A percentile compares a stretch with the other conserved stretches of the same genome.
Conservation (phyloP, 1,139 yeast genomes). For the Sugiyamaella castrensis region DNA sequence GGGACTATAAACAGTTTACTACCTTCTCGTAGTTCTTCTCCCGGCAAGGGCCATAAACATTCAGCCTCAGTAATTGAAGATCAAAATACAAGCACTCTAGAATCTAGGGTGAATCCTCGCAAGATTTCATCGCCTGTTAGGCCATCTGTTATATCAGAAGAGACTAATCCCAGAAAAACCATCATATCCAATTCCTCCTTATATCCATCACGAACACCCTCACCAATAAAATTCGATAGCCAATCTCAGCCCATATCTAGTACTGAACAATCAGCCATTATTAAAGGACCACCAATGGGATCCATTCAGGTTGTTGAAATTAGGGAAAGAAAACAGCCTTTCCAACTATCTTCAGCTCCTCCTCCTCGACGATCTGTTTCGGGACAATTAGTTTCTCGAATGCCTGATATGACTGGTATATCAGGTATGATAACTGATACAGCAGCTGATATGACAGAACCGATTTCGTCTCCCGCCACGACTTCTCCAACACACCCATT, state of each 20-base stretch:
- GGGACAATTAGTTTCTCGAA: slow-evolving; percentile 4
- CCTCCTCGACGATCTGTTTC: slow-evolving; percentile 10
- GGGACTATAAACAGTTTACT: no score
- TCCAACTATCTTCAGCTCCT: not conserved
- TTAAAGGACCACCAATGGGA: no score
- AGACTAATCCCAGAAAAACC: no score
- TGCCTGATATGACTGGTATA: not conserved
- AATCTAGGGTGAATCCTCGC: slow-evolving; percentile 9
- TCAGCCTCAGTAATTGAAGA: slow-evolving; percentile 8
- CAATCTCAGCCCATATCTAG: not conserved
- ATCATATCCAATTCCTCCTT: no score
- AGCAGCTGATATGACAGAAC: not conserved
- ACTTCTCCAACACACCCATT: no score
- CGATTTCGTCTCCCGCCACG: no score
- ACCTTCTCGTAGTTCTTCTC: slow-evolving; percentile 5
- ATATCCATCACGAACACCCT: not conserved
- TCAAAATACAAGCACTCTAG: slow-evolving; percentile 4
- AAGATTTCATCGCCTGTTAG: slow-evolving; percentile 16
- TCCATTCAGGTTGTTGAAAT: no score
- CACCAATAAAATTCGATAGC: slow-evolving; percentile 3
- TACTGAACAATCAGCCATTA: not conserved
- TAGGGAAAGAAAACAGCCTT: no score
- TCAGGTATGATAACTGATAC: not conserved
- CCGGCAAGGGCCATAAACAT: slow-evolving; percentile 11
- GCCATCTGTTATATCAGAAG: slow-evolving; percentile 4